Evolutionary conservation across 331 rosid genomes (phyloP).

Genomic region (Stylosanthes scabra): DNA sequence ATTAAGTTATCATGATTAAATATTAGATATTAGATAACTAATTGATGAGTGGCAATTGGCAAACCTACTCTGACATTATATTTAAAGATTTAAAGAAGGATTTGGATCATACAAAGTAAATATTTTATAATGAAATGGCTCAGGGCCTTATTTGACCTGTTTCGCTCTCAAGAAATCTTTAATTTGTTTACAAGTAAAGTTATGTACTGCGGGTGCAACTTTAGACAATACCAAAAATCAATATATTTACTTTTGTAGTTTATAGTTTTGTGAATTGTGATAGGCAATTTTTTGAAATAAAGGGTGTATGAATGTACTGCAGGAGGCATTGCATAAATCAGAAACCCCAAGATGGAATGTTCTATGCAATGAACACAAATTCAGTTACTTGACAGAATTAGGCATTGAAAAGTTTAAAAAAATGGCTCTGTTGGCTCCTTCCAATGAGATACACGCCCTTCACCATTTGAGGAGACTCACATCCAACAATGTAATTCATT

Average conservation of each 20-base stretch:
- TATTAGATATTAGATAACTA: no score
- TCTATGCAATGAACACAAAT: neutral
- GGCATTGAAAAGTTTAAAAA: neutral
- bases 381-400: neutral
- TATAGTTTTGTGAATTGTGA: no score
- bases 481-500: conserved; percentile 1
- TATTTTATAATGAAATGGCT: no score
- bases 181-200: no score
- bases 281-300: neutral
- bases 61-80: neutral
- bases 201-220: no score
- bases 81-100: neutral
- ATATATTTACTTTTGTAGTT: no score
- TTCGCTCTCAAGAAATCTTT: no score
- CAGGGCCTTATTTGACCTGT: no score
- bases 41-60: no score
- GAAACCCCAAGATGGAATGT: neutral
- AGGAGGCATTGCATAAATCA: neutral
- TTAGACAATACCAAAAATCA: no score
- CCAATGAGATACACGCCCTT: neutral
- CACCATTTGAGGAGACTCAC: neutral
- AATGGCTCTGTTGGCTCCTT: neutral
- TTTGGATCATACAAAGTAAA: no score
- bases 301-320: neutral
- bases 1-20: no score